Evolutionary conservation across 108 stramenopile species (phyloP).

Genomic region (Nitzschia inconspicua): DNA sequence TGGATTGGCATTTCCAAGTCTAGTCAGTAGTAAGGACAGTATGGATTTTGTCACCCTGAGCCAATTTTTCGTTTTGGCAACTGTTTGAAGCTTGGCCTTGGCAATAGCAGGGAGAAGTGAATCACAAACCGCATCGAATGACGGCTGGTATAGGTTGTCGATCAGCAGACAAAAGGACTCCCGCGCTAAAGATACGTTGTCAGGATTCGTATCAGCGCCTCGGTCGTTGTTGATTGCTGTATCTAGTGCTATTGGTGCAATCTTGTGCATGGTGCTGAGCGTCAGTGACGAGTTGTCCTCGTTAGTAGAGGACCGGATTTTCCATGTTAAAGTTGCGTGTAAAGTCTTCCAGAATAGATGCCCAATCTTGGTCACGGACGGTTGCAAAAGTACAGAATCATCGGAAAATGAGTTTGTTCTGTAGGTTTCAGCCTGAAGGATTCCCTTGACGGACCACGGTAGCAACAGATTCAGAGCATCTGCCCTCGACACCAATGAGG

Average conservation of each 20-base stretch:
- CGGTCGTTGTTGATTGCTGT: not conserved
- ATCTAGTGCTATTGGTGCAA: slow-evolving; percentile 28
- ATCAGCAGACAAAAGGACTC: slow-evolving; percentile 22
- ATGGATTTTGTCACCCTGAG: slow-evolving; percentile 5
- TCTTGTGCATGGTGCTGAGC: slow-evolving; percentile 31
- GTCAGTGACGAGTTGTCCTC: slow-evolving; percentile 3
- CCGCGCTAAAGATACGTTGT: not conserved
- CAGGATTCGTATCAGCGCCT: not conserved
- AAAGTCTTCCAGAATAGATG: slow-evolving; percentile 8
- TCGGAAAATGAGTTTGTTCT: no score
- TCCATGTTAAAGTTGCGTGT: not conserved
- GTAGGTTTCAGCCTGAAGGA: slow-evolving; percentile 6
- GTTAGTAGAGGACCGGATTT: not conserved
- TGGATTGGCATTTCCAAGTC: slow-evolving; percentile 26
- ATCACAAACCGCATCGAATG: slow-evolving; percentile 36
- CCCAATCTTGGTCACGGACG: no score
- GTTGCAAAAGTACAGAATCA: no score
- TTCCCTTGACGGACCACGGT: slow-evolving; percentile 27
- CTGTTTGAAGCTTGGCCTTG: not conserved
- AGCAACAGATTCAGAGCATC: slow-evolving; percentile 21
- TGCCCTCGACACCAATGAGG: not conserved
- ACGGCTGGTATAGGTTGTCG: slow-evolving; percentile 25
- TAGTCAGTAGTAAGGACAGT: slow-evolving; percentile 11
- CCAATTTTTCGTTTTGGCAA: not conserved
- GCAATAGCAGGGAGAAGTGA: slow-evolving; percentile 19